Percentiles rank a stretch among this genome's conserved stretches.
These are phyloP conservation scores for Camellia japonica DNA, from an alignment of 148 eudicot genomes.

Conservation along the genomic window DNA sequence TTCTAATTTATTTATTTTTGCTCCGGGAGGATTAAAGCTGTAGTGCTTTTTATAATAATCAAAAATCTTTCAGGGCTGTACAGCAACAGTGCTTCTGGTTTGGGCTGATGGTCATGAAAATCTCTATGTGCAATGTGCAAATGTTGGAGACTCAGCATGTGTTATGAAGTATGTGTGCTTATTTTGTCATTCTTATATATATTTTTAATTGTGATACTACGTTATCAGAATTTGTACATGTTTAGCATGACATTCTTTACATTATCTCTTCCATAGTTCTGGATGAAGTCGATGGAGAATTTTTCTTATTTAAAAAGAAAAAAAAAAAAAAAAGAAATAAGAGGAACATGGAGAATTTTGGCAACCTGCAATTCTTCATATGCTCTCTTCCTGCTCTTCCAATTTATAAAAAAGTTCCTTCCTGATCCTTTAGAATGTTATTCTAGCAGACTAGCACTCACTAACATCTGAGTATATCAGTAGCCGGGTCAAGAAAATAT, in stretches of 20 bases:
- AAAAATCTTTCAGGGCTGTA: conserved; percentile 80
- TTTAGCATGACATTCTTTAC: neutral
- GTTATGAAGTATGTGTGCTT: conserved; percentile 65
- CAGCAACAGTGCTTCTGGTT: conserved; percentile 87
- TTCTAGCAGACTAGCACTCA: too few species aligned
- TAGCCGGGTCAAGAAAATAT: neutral
- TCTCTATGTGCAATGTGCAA: conserved; percentile 89
- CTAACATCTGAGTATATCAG: neutral
- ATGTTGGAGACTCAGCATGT: conserved; percentile 99
- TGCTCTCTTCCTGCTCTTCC: conserved; percentile 3
- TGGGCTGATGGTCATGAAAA: conserved; percentile 70
- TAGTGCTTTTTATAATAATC: conserved; percentile 10
- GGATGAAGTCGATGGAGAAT: neutral
- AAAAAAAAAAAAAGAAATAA: too few species aligned
- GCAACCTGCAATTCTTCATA: neutral
- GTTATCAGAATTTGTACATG: neutral
- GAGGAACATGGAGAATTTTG: neutral
- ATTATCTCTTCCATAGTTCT: neutral
- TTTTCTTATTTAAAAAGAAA: too few species aligned
- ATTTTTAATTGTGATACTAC: neutral
- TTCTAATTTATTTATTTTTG: neutral
- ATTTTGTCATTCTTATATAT: conserved; percentile 14
- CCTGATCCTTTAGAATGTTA: neutral
- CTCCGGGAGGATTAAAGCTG: neutral
- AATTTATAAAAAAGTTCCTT: neutral